A percentile compares a stretch with the other conserved stretches of the same genome.
These are phyloP conservation scores for Blastomyces gilchristii DNA, from an alignment of 2,329 filamentous ascomycete species.

Conservation along the genomic window DNA sequence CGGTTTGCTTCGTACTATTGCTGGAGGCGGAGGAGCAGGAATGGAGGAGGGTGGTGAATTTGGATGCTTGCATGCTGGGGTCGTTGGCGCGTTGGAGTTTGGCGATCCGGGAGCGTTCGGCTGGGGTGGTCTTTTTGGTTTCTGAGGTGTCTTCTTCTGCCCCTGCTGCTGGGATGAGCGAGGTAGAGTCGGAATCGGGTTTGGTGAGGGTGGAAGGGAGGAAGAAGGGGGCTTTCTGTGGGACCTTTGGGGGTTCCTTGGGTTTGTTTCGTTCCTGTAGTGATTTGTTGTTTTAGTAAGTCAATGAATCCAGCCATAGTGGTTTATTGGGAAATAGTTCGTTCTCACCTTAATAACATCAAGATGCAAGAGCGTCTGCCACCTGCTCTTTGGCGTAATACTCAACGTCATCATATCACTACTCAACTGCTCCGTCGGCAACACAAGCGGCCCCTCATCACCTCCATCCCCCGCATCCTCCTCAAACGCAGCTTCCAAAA, in stretches of 20 bases:
- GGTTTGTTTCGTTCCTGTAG: conserved; percentile 78
- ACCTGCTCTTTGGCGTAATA: conserved; percentile 77
- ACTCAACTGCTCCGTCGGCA: conserved; percentile 64
- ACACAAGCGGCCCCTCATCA: conserved; percentile 43
- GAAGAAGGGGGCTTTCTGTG: conserved; percentile 94
- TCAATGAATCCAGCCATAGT: neutral
- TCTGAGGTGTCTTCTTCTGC: conserved; percentile 21
- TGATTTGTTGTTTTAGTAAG: conserved; percentile 4
- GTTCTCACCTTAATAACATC: conserved; percentile 61
- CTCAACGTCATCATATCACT: conserved; percentile 78
- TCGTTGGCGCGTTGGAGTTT: conserved; percentile 48
- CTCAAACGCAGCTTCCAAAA: conserved; percentile 67
- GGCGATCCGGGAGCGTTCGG: conserved; percentile 56
- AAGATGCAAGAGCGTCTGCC: conserved; percentile 88
- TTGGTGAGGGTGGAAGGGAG: conserved; percentile 45
- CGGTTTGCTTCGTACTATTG: conserved; percentile 33
- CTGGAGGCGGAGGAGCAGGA: conserved; percentile 21
- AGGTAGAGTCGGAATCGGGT: conserved; percentile 19
- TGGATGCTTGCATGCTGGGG: conserved; percentile 21
- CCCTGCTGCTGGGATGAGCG: conserved; percentile 19
- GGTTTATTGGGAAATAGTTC: neutral
- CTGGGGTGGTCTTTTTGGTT: conserved; percentile 27
- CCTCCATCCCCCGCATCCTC: conserved; percentile 39
- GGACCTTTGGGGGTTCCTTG: conserved; percentile 77
- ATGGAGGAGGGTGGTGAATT: conserved; percentile 38